These are phyloP conservation scores for Verticillium nonalfalfae DNA, from an alignment of 2,329 filamentous ascomycete genomes.

Conservation along the genomic window DNA sequence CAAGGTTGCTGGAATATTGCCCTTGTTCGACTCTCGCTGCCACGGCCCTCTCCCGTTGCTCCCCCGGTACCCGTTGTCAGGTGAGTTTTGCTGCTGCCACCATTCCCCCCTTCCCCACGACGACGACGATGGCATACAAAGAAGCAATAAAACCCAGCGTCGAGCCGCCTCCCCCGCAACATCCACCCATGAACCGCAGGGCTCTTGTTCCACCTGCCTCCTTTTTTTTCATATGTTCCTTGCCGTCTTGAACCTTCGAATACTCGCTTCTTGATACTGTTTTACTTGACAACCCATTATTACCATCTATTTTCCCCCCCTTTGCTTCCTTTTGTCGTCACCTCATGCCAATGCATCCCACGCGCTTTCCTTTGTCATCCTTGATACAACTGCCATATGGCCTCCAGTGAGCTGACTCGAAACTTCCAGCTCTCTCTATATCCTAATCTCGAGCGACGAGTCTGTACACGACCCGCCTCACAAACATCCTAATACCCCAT, in stretches of 20 bases:
- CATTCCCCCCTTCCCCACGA: slow-evolving; percentile 1
- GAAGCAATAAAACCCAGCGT: neutral
- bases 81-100: slow-evolving; percentile 9
- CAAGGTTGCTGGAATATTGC: slow-evolving; percentile 14
- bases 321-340: neutral
- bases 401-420: neutral
- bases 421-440: neutral
- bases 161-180: neutral
- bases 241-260: neutral
- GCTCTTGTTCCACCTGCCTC: neutral
- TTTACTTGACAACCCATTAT: neutral
- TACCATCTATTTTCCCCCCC: neutral
- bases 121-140: neutral
- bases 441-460: neutral
- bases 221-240: neutral
- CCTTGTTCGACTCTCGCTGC: slow-evolving; percentile 10
- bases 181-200: neutral
- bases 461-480: neutral
- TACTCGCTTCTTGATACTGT: neutral
- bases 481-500: neutral
- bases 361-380: neutral
- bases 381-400: neutral
- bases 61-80: slow-evolving; percentile 2
- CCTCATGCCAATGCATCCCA: neutral
- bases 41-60: slow-evolving; percentile 1